A percentile compares a stretch with the other conserved stretches of the same genome.
phyloP scores from a whole-genome alignment of 208 protist genomes.

The Trypanosoma congolense region DNA sequence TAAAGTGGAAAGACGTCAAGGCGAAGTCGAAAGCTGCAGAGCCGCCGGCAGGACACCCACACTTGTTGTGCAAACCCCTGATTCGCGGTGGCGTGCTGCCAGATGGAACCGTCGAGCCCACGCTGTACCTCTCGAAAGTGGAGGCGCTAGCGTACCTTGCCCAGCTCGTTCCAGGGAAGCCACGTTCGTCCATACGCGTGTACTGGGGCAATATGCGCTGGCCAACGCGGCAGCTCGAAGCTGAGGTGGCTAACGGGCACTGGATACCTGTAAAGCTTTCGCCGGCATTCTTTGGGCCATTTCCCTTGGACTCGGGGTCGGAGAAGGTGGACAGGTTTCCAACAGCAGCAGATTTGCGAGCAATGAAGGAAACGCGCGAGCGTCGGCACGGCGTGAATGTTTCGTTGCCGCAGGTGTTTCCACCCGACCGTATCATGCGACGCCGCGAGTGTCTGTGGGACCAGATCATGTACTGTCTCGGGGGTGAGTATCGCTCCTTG shows the following conservation, averaged over 20 bases:
- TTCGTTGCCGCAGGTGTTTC: slow-evolving; percentile 66
- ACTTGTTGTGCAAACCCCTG: slow-evolving; percentile 55
- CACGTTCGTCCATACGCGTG: slow-evolving; percentile 68
- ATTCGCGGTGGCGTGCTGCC: slow-evolving; percentile 40
- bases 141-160: slow-evolving; percentile 80
- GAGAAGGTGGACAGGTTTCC: slow-evolving; percentile 52
- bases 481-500: slow-evolving; percentile 64
- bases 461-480: slow-evolving; percentile 77
- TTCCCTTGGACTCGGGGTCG: slow-evolving; percentile 25
- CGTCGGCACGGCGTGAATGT: slow-evolving; percentile 58
- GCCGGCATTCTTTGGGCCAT: slow-evolving; percentile 74
- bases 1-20: slow-evolving; percentile 53
- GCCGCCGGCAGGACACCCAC: slow-evolving; percentile 30
- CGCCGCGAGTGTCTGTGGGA: slow-evolving; percentile 82
- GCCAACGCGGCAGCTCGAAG: slow-evolving; percentile 65
- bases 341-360: slow-evolving; percentile 49
- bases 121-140: slow-evolving; percentile 71
- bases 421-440: slow-evolving; percentile 63
- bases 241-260: slow-evolving; percentile 78
- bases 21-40: slow-evolving; percentile 9
- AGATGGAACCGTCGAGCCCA: slow-evolving; percentile 64
- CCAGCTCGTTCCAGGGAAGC: slow-evolving; percentile 53
- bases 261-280: slow-evolving; percentile 80
- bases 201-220: slow-evolving; percentile 86
- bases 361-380: slow-evolving; percentile 34